Conservation (phyloP, 2,329 filamentous ascomycete species). For the Pestalotiopsis sp. region DNA sequence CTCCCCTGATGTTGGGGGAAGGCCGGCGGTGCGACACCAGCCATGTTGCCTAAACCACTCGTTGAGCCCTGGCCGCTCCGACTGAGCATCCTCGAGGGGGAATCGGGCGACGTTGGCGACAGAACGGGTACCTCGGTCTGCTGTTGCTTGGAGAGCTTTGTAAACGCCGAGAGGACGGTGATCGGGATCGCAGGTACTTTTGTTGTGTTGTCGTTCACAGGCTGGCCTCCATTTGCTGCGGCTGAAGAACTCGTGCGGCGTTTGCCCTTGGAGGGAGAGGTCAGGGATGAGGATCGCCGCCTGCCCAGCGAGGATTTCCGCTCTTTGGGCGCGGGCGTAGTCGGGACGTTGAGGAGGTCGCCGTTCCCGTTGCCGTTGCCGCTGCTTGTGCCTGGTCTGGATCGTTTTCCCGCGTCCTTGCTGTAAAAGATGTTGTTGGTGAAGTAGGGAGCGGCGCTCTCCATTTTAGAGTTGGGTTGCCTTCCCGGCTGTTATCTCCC, state of each 20-base stretch:
- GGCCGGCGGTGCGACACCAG: constrained; percentile 26
- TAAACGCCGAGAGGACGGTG: constrained; percentile 52
- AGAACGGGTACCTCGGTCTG: constrained; percentile 31
- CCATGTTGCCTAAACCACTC: constrained; percentile 29
- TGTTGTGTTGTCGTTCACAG: constrained; percentile 42
- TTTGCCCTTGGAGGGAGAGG: constrained; percentile 38
- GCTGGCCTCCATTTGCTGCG: constrained; percentile 35
- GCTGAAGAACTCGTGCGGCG: constrained; percentile 47
- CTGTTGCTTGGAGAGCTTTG: constrained; percentile 38
- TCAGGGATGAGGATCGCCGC: constrained; percentile 50
- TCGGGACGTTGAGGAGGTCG: constrained; percentile 15
- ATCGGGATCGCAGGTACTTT: constrained; percentile 57
- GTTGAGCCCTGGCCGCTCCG: constrained; percentile 39
- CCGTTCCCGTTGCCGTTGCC: constrained; percentile 36
- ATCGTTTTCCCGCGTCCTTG: constrained; percentile 23
- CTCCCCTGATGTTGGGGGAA: not conserved
- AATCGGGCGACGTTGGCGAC: constrained; percentile 38
- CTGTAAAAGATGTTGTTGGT: constrained; percentile 26
- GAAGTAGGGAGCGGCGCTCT: constrained; percentile 25
- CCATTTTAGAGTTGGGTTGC: not conserved
- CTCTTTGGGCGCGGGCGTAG: constrained; percentile 41
- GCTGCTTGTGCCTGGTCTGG: constrained; percentile 38
- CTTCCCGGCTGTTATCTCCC: constrained; percentile 3
- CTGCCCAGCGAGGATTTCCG: constrained; percentile 56
- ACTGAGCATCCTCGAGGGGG: constrained; percentile 46